A percentile compares a stretch with the other conserved stretches of the same genome.
Evolutionary conservation across 169 alveolate species (phyloP).

Genomic region (Cryptosporidium bovis): DNA sequence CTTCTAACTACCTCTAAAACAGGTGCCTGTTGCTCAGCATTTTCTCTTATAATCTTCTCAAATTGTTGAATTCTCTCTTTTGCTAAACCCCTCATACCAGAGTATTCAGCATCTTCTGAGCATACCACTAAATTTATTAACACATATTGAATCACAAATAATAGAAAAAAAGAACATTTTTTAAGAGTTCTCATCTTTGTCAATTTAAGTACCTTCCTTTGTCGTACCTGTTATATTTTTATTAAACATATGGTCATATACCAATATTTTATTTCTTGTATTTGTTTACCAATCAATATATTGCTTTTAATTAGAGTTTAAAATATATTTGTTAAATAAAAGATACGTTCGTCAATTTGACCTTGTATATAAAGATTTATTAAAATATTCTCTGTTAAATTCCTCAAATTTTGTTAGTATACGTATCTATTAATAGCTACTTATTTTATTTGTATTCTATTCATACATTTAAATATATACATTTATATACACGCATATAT

Average conservation of each 20-base stretch:
- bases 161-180: not conserved
- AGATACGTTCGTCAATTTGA: too few species aligned
- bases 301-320: too few species aligned
- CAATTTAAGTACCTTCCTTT: not conserved
- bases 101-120: not conserved
- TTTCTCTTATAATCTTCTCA: conserved; percentile 28
- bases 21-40: not conserved
- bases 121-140: not conserved
- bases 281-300: too few species aligned
- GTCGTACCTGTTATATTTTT: not conserved
- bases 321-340: too few species aligned
- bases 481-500: conserved; percentile 19
- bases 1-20: conserved; percentile 43
- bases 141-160: not conserved
- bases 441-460: conserved; percentile 24
- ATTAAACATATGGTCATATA: not conserved
- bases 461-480: conserved; percentile 13
- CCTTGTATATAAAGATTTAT: too few species aligned
- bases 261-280: too few species aligned
- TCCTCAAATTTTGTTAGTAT: not conserved
- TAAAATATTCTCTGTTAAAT: not conserved
- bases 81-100: conserved; percentile 29
- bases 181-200: not conserved
- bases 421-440: not conserved
- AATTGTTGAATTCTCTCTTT: conserved; percentile 45